Evolutionary conservation across 2,329 filamentous ascomycete species (phyloP).

Genomic region (Colletotrichum nymphaeae): DNA sequence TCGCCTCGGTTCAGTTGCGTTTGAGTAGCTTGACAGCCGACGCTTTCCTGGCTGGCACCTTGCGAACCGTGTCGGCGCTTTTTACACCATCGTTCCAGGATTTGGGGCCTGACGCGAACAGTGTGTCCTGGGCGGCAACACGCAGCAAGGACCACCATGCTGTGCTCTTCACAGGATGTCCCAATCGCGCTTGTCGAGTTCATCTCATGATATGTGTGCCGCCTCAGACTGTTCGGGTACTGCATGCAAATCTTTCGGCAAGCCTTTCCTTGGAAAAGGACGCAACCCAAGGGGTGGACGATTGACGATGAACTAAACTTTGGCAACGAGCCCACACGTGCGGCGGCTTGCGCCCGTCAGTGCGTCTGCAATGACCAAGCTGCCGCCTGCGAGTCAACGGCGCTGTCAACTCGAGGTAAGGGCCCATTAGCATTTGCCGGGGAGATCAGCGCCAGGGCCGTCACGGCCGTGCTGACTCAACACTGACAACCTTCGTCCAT

Average conservation of each 20-base stretch:
- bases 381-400: constrained; percentile 30
- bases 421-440: constrained; percentile 23
- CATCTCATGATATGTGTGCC: constrained; percentile 24
- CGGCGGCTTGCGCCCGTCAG: constrained; percentile 29
- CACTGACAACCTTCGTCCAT: constrained; percentile 25
- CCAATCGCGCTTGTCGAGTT: constrained; percentile 21
- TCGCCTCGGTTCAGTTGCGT: constrained; percentile 19
- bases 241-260: constrained; percentile 18
- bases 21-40: neutral
- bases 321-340: constrained; percentile 20
- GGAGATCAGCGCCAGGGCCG: constrained; percentile 29
- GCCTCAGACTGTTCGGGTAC: constrained; percentile 1
- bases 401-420: constrained; percentile 25
- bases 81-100: neutral
- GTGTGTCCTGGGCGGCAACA: neutral
- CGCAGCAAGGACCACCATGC: constrained; percentile 30
- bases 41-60: neutral
- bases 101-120: neutral
- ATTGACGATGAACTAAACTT: constrained; percentile 29
- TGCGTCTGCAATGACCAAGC: constrained; percentile 17
- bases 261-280: constrained; percentile 29
- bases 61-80: neutral
- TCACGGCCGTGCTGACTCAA: constrained; percentile 30
- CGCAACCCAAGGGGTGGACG: constrained; percentile 8
- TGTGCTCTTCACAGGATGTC: constrained; percentile 8